Base-by-base conservation (phyloP, 805 yeast species). In the Ogataea paraovalis region DNA sequence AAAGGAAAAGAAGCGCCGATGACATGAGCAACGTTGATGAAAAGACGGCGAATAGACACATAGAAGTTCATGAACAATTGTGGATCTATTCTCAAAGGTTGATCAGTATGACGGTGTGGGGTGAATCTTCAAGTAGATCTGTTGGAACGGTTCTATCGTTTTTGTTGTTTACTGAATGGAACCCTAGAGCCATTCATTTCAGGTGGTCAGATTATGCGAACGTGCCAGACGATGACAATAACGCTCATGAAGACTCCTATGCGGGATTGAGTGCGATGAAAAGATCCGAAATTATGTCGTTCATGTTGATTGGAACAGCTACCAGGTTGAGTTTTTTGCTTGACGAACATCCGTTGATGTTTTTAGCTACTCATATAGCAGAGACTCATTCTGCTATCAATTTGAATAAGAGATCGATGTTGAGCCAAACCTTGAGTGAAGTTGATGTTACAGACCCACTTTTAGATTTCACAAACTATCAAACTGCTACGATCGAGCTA, bases 121-220 rank as follows among this genome's bases (percentile, higher is more conserved):
- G 96, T 1, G 96, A 88, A 61, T 94, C 96, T 0, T 83, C 87
- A 49, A 86, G 94, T 6, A 70, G 96, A 52, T 84, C 94, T 0
- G 78, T 90, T 3, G 97, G 96, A 1, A 88, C 97, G 0, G 83
- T 90, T 5, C 74, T 86, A 50, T 91, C 97, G 0, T 87, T 91
- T 60, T 66, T 91, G 43, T 70, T 91, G 16, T 84, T 88, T 56
- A 87, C 96, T 0, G 97, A 92, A 64, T 91, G 98, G 98, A 89
- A 90, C 57, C 97, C 97, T 3, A 71, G 96, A 45, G 96, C 96
- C 3, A 89, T 90, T 50, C 97, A 90, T 64, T 85, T 90, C 84
- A 70, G 89, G 54, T 80, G 92, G 87, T 68, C 82, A 0, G 96
- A 91, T 66, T 87, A 88, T 66, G 96, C 92, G 1, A 84, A 85